Percentiles rank a stretch among this genome's conserved stretches.
These are phyloP conservation scores for Zygnema circumcarinatum DNA, from an alignment of 139 green algal genomes.

Conservation along the genomic window DNA sequence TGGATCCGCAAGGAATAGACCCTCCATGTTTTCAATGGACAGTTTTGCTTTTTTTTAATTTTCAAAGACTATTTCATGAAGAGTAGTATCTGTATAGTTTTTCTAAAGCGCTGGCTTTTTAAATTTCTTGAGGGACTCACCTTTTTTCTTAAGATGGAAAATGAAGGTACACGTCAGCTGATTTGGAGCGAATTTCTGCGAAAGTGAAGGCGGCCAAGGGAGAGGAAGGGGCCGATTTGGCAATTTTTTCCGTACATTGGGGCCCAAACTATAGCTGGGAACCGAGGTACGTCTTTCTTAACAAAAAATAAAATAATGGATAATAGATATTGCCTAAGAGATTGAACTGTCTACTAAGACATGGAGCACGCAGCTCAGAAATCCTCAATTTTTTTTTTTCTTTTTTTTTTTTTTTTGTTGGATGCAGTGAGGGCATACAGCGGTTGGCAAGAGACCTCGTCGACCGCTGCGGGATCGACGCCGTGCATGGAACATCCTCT, in stretches of 20 bases:
- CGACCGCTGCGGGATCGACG: conserved; percentile 32
- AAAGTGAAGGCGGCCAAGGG: not conserved
- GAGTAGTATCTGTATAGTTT: no score
- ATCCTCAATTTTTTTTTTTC: no score
- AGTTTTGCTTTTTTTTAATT: no score
- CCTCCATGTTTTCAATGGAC: conserved; percentile 55
- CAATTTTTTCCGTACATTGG: conserved; percentile 73
- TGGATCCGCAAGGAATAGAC: conserved; percentile 15
- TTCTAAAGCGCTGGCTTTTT: no score
- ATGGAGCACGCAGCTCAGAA: no score
- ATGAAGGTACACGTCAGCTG: not conserved
- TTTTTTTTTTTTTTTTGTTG: no score
- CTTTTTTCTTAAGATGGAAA: not conserved
- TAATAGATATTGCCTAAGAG: no score
- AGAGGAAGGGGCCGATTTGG: conserved; percentile 47
- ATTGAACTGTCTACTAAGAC: no score
- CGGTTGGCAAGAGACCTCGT: conserved; percentile 35
- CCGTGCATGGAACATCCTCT: conserved; percentile 43
- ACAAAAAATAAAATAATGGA: no score
- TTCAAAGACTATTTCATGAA: no score
- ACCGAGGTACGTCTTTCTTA: conserved; percentile 44
- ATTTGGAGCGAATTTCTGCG: conserved; percentile 10
- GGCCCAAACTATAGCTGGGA: conserved; percentile 73
- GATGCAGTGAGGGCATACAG: conserved; percentile 38
- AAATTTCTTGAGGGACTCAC: not conserved